Evolutionary conservation across 129 eudicot genomes (phyloP).

Genomic region (Artemisia tridentata): DNA sequence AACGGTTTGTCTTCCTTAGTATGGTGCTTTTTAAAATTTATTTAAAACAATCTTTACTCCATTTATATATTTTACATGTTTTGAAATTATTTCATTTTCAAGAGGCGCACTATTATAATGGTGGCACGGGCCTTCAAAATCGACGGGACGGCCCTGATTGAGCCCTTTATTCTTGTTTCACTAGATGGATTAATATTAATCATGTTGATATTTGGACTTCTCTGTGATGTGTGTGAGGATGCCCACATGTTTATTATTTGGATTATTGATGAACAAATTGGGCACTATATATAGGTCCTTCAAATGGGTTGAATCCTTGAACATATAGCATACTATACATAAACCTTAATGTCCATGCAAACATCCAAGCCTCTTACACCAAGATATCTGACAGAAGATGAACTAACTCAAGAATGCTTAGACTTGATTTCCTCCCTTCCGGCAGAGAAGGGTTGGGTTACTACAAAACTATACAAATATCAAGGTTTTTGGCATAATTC

Average conservation of each 20-base stretch:
- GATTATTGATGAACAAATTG: neutral
- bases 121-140: too few relatives aligned
- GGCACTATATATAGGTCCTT: neutral
- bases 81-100: too few relatives aligned
- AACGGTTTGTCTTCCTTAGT: too few relatives aligned
- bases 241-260: neutral
- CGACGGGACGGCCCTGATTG: too few relatives aligned
- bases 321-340: neutral
- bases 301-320: neutral
- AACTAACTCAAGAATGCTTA: conserved; percentile 35
- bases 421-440: conserved; percentile 38
- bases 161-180: too few relatives aligned
- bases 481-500: conserved; percentile 56
- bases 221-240: neutral
- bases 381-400: conserved; percentile 31
- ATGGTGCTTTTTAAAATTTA: too few relatives aligned
- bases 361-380: conserved; percentile 20
- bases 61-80: too few relatives aligned
- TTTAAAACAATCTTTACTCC: too few relatives aligned
- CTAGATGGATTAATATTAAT: too few relatives aligned
- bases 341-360: conserved; percentile 6
- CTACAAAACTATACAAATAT: conserved; percentile 34
- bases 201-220: too few relatives aligned
- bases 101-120: too few relatives aligned
- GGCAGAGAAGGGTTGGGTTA: conserved; percentile 36